These are phyloP conservation scores for Staphylotrichum longicolle DNA, from an alignment of 495 filamentous ascomycete genomes.

Conservation along the genomic window DNA sequence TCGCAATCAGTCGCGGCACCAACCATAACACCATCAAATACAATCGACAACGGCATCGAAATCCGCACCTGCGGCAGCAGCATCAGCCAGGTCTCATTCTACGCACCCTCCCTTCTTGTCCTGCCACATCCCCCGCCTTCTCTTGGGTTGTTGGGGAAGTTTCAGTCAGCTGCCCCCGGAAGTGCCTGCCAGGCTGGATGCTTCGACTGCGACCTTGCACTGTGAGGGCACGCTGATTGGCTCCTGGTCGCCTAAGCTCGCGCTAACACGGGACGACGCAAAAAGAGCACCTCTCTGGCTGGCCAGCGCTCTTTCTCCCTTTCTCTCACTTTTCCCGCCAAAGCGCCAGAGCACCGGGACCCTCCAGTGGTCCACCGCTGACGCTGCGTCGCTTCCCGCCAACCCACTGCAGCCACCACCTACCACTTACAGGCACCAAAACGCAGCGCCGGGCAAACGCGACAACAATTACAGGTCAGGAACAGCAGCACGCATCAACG, in stretches of 20 bases:
- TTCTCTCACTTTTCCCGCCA: slow-evolving; percentile 24
- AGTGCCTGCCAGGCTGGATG: slow-evolving; percentile 12
- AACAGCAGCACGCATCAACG: slow-evolving; percentile 12
- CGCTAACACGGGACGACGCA: slow-evolving; percentile 19
- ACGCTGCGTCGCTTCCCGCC: background rate
- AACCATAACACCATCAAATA: no score
- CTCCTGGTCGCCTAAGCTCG: slow-evolving; percentile 8
- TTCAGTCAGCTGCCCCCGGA: slow-evolving; percentile 18
- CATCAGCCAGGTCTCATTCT: no score
- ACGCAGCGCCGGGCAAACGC: background rate
- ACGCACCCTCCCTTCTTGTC: no score
- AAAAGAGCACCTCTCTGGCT: slow-evolving; percentile 26
- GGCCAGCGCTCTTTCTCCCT: slow-evolving; percentile 14
- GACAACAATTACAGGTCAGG: background rate
- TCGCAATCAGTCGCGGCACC: no score
- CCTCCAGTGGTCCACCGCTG: slow-evolving; percentile 1
- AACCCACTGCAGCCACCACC: slow-evolving; percentile 4
- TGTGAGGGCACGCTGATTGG: slow-evolving; percentile 20
- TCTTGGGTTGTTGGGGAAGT: background rate
- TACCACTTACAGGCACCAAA: slow-evolving; percentile 6
- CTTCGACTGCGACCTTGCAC: slow-evolving; percentile 12
- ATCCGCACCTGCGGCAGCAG: no score
- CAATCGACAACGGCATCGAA: no score
- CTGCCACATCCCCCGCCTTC: background rate
- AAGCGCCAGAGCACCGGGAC: background rate